These are phyloP conservation scores for Insectozyma bohioensis DNA, from an alignment of 1,139 yeast genomes.

Conservation along the genomic window DNA sequence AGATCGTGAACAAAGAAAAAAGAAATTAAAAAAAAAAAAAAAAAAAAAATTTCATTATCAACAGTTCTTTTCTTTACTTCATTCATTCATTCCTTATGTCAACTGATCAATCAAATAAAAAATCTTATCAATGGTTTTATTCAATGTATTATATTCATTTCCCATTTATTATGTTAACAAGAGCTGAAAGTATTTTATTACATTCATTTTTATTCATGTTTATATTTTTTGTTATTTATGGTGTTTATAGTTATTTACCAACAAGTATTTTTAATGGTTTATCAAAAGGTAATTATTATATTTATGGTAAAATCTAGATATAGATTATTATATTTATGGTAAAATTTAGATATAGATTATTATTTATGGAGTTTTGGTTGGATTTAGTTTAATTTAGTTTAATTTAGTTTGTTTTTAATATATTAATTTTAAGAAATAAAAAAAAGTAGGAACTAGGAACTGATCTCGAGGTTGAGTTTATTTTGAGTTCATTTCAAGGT, in stretches of 20 bases:
- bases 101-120: background rate
- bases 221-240: slow-evolving; percentile 34
- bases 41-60: slow-evolving; percentile 1
- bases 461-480: too few species aligned
- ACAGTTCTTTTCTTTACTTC: too few species aligned
- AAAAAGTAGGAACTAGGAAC: too few species aligned
- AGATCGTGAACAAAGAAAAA: too few species aligned
- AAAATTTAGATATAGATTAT: background rate
- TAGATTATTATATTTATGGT: background rate
- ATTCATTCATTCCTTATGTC: too few species aligned
- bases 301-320: slow-evolving; percentile 34
- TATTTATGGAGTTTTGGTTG: too few species aligned
- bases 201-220: slow-evolving; percentile 34
- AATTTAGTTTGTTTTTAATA: too few species aligned
- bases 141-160: slow-evolving; percentile 36
- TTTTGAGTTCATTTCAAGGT: too few species aligned
- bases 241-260: slow-evolving; percentile 38
- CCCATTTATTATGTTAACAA: slow-evolving; percentile 42
- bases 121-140: slow-evolving; percentile 20
- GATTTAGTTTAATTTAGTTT: too few species aligned
- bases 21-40: too few species aligned
- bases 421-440: too few species aligned
- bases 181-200: slow-evolving; percentile 31
- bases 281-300: slow-evolving; percentile 36
- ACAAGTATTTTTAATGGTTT: slow-evolving; percentile 29